Percentiles rank a stretch among this genome's conserved stretches.
phyloP scores from a whole-genome alignment of 1,284 basidiomycete species.

The Afroboletus lepidellus region DNA sequence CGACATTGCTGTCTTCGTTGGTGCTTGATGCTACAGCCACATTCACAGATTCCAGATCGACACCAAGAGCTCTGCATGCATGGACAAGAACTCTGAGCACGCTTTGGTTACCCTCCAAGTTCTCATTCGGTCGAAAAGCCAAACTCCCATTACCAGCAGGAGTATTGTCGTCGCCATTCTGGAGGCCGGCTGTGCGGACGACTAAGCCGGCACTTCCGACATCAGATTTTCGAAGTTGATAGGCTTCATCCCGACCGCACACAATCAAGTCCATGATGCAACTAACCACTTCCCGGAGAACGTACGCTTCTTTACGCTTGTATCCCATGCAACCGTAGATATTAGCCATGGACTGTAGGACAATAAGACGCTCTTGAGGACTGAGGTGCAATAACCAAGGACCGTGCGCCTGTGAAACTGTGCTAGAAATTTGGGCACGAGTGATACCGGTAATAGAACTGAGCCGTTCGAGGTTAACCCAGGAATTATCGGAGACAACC shows the following conservation, averaged over 20 bases:
- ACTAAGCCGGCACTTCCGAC: conserved; percentile 47
- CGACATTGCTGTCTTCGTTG: conserved; percentile 6
- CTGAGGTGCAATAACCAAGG: conserved; percentile 85
- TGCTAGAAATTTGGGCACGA: conserved; percentile 62
- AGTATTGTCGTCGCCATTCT: conserved; percentile 33
- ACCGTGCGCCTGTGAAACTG: conserved; percentile 71
- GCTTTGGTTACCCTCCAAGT: conserved; percentile 75
- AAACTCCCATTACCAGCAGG: conserved; percentile 49
- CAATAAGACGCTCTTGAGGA: conserved; percentile 67
- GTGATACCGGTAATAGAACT: conserved; percentile 66
- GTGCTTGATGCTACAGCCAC: conserved; percentile 38
- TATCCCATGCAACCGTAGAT: conserved; percentile 79
- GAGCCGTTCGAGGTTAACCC: conserved; percentile 57
- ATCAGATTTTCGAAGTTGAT: conserved; percentile 37
- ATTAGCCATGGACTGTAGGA: conserved; percentile 69
- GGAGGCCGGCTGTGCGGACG: conserved; percentile 31
- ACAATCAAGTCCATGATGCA: conserved; percentile 79
- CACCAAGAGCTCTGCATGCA: conserved; percentile 74
- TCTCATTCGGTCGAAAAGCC: conserved; percentile 70
- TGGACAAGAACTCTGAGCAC: conserved; percentile 72
- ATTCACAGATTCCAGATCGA: conserved; percentile 69
- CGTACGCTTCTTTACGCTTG: conserved; percentile 80
- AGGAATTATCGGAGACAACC: conserved; percentile 41
- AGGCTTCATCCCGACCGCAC: conserved; percentile 69
- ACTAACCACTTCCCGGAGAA: conserved; percentile 81